Evolutionary conservation across 306 rosid genomes (phyloP).

Genomic region (Inga laurina): DNA sequence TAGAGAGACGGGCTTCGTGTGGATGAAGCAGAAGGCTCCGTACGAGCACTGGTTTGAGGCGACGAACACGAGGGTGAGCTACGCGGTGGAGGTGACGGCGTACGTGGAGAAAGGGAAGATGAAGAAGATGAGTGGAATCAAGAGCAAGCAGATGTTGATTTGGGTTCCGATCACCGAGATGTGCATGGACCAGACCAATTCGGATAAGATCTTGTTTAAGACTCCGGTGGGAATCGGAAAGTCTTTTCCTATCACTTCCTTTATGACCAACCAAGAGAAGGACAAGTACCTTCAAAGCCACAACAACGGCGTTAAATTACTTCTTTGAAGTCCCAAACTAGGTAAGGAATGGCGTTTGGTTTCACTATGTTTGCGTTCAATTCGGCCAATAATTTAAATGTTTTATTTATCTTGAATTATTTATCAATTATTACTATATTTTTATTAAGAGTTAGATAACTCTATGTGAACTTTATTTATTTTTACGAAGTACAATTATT

Average conservation of each 20-base stretch:
- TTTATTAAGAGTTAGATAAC: neutral
- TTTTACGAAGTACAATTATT: neutral
- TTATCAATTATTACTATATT: neutral
- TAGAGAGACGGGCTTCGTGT: slow-evolving; percentile 74
- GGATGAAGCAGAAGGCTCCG: slow-evolving; percentile 77
- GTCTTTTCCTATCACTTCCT: slow-evolving; percentile 62
- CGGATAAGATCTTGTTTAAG: slow-evolving; percentile 55
- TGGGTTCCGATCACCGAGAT: slow-evolving; percentile 83
- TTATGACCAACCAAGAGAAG: slow-evolving; percentile 70
- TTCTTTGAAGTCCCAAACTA: neutral
- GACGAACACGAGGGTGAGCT: slow-evolving; percentile 55
- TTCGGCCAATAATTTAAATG: neutral
- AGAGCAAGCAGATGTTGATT: slow-evolving; percentile 70
- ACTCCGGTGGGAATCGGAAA: slow-evolving; percentile 78
- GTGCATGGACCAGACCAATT: slow-evolving; percentile 55
- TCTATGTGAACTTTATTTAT: neutral
- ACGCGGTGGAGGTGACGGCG: slow-evolving; percentile 70
- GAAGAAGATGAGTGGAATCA: slow-evolving; percentile 83
- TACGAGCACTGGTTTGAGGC: slow-evolving; percentile 66
- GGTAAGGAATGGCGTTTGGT: neutral
- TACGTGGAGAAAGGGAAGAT: slow-evolving; percentile 74
- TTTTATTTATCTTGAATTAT: neutral
- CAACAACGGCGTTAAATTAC: neutral
- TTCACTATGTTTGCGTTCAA: neutral
- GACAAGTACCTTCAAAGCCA: slow-evolving; percentile 21